Conservation (phyloP, 2,329 filamentous ascomycete species). For the Exophiala viscosa region DNA sequence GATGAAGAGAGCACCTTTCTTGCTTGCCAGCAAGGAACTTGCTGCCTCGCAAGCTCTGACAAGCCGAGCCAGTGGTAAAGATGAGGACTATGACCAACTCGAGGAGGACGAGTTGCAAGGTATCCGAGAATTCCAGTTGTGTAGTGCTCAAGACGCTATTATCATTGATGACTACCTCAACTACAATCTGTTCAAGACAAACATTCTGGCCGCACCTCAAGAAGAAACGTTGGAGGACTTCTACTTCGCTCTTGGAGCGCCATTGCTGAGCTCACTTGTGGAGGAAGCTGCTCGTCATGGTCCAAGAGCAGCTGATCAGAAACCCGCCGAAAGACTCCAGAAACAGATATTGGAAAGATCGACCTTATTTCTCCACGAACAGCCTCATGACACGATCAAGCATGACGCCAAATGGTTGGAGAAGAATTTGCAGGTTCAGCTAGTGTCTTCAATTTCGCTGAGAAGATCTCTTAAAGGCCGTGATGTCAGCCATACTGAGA, state of each 20-base stretch:
- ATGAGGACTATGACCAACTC: constrained; percentile 41
- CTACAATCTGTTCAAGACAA: constrained; percentile 81
- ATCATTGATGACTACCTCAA: constrained; percentile 85
- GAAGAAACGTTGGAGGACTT: constrained; percentile 83
- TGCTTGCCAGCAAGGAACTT: constrained; percentile 79
- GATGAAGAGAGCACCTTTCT: constrained; percentile 71
- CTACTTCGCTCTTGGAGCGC: constrained; percentile 75
- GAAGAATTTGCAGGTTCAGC: constrained; percentile 72
- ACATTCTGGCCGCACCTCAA: constrained; percentile 80
- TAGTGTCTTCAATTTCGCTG: constrained; percentile 74
- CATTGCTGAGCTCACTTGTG: constrained; percentile 71
- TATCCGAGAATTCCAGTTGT: constrained; percentile 75
- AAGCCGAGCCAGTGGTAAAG: constrained; percentile 37
- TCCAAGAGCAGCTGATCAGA: constrained; percentile 61
- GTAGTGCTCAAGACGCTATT: constrained; percentile 67
- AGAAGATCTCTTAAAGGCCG: constrained; percentile 71
- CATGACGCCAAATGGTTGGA: constrained; percentile 90
- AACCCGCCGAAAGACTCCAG: constrained; percentile 64
- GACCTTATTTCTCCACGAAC: constrained; percentile 84
- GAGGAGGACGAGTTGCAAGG: constrained; percentile 60
- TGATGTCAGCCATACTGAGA: constrained; percentile 66
- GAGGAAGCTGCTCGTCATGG: constrained; percentile 75
- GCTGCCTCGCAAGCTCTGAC: constrained; percentile 30
- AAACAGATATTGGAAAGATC: constrained; percentile 83
- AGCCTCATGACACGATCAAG: constrained; percentile 71